phyloP scores from a whole-genome alignment of 495 filamentous ascomycete genomes.

The Annulohypoxylon nitens region DNA sequence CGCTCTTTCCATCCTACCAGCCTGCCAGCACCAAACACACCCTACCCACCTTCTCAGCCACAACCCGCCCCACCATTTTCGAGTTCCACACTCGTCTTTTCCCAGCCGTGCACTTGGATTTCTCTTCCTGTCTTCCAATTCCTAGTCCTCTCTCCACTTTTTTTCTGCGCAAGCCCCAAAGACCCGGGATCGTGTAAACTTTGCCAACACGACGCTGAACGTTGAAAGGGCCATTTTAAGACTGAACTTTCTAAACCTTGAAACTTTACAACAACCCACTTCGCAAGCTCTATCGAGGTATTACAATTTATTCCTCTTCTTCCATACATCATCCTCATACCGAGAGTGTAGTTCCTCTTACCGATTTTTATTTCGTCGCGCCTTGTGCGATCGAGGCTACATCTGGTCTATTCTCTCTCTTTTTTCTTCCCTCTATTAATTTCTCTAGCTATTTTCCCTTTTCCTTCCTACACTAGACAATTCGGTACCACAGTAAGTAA shows the following conservation, averaged over 20 bases:
- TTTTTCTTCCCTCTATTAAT: background rate
- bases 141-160: conserved; percentile 42
- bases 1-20: background rate
- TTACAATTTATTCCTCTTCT: conserved; percentile 32
- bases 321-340: conserved; percentile 14
- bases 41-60: conserved; percentile 4
- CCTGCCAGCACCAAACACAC: background rate
- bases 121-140: conserved; percentile 28
- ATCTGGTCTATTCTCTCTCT: background rate
- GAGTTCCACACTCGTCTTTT: background rate
- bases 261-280: conserved; percentile 43
- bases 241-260: conserved; percentile 38
- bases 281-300: conserved; percentile 29
- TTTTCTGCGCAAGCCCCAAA: conserved; percentile 47
- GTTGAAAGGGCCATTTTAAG: conserved; percentile 33
- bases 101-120: conserved; percentile 22
- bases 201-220: conserved; percentile 49
- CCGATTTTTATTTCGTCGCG: conserved; percentile 23
- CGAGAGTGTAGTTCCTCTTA: conserved; percentile 19
- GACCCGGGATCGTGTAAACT: conserved; percentile 50
- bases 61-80: background rate
- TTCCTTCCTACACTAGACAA: conserved; percentile 2
- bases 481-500: conserved; percentile 30
- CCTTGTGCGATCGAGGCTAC: conserved; percentile 30
- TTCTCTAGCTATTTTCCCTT: background rate